Percentiles rank a stretch among this genome's conserved stretches.
Evolutionary conservation across 2,329 filamentous ascomycete species (phyloP).

Genomic region (Alternaria sp.): DNA sequence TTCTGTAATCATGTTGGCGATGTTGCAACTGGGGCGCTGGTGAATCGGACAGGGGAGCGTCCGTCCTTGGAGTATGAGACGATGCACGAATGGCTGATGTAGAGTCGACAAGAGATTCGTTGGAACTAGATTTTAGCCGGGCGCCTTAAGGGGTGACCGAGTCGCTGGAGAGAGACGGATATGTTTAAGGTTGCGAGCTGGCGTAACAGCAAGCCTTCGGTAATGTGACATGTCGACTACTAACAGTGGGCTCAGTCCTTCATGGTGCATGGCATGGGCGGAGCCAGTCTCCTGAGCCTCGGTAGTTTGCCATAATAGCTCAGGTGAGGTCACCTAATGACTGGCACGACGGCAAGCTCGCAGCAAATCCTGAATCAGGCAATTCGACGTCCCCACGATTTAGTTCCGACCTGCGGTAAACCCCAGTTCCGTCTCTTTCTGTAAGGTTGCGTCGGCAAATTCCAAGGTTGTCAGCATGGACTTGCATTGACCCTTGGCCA

Average conservation of each 20-base stretch:
- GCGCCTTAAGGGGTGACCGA: not conserved
- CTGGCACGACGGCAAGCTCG: not conserved
- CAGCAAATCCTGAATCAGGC: not conserved
- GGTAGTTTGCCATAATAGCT: not conserved
- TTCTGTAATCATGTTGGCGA: conserved; percentile 40
- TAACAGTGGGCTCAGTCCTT: not conserved
- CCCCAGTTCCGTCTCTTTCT: not conserved
- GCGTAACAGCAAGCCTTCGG: not conserved
- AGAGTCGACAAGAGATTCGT: not conserved
- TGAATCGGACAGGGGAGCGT: not conserved
- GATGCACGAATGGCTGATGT: not conserved
- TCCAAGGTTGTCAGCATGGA: not conserved
- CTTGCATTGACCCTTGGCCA: not conserved
- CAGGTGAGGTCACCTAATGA: not conserved
- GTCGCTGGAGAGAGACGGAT: not conserved
- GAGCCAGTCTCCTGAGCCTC: conserved; percentile 2
- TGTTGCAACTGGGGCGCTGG: not conserved
- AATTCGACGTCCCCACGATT: not conserved
- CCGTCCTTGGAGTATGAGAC: not conserved
- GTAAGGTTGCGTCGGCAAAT: not conserved
- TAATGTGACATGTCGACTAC: not conserved
- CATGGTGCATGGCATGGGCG: not conserved
- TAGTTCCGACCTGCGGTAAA: not conserved
- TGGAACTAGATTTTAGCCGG: not conserved
- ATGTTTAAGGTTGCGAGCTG: not conserved